Evolutionary conservation across 2,329 filamentous ascomycete genomes (phyloP).

Genomic region (Pseudocercospora pini-densiflorae): DNA sequence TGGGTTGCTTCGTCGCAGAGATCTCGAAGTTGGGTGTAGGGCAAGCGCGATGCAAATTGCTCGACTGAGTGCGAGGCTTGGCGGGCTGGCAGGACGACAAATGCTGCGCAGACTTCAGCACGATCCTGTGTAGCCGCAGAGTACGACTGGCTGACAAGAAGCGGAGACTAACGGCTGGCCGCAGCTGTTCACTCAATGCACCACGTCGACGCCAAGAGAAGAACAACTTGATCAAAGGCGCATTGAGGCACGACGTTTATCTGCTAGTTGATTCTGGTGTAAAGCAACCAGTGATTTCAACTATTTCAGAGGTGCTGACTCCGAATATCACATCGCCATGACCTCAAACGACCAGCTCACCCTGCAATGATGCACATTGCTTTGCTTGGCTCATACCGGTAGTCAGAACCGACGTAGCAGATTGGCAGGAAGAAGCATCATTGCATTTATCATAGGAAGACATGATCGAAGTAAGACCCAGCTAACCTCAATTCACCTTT

Average conservation of each 20-base stretch:
- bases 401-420: not conserved
- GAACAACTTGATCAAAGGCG: not conserved
- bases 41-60: not conserved
- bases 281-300: not conserved
- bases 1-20: slow-evolving; percentile 9
- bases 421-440: not conserved
- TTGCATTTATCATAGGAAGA: not conserved
- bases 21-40: slow-evolving; percentile 1
- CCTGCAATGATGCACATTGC: not conserved
- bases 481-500: slow-evolving; percentile 3
- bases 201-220: not conserved
- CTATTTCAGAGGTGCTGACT: not conserved
- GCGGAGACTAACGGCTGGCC: not conserved
- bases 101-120: not conserved
- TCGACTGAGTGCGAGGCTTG: slow-evolving; percentile 3
- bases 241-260: not conserved
- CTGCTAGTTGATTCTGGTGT: too few species aligned
- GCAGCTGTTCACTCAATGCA: not conserved
- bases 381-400: not conserved
- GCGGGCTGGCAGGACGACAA: not conserved
- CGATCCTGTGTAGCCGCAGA: not conserved
- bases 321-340: not conserved
- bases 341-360: not conserved
- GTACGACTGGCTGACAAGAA: not conserved
- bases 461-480: slow-evolving; percentile 7